These are phyloP conservation scores for Hypomontagnella submonticulosa DNA, from an alignment of 495 filamentous ascomycete species.

Conservation along the genomic window DNA sequence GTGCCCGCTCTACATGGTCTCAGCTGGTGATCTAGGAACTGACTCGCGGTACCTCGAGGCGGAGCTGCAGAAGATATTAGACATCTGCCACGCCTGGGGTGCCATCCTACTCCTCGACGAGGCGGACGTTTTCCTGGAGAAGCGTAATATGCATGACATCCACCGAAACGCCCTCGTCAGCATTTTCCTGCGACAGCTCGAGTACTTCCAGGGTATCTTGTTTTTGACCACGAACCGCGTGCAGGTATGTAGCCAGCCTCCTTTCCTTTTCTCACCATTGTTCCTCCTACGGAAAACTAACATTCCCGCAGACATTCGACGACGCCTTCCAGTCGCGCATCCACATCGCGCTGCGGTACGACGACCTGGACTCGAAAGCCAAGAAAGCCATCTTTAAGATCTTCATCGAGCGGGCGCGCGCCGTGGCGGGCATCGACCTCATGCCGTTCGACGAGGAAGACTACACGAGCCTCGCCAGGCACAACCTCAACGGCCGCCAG, in stretches of 20 bases:
- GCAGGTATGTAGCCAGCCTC: slow-evolving; percentile 63
- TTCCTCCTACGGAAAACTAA: slow-evolving; percentile 82
- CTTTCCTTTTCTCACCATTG: slow-evolving; percentile 77
- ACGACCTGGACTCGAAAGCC: slow-evolving; percentile 77
- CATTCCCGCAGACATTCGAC: slow-evolving; percentile 67
- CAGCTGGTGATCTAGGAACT: slow-evolving; percentile 65
- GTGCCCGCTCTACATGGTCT: slow-evolving; percentile 65
- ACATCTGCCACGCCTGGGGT: slow-evolving; percentile 63
- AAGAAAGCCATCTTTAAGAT: slow-evolving; percentile 88
- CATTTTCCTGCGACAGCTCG: slow-evolving; percentile 66
- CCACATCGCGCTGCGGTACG: slow-evolving; percentile 80
- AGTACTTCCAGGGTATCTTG: slow-evolving; percentile 68
- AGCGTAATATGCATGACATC: slow-evolving; percentile 62
- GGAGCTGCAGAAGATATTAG: slow-evolving; percentile 61
- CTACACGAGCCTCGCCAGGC: slow-evolving; percentile 71
- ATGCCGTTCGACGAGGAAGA: slow-evolving; percentile 75
- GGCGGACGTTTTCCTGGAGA: slow-evolving; percentile 75
- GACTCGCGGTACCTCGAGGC: slow-evolving; percentile 61
- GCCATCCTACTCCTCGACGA: slow-evolving; percentile 71
- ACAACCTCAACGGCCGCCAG: slow-evolving; percentile 89
- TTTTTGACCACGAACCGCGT: slow-evolving; percentile 71
- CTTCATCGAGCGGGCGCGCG: slow-evolving; percentile 76
- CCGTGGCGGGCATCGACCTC: slow-evolving; percentile 69
- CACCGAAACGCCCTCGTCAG: slow-evolving; percentile 66
- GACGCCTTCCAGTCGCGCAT: slow-evolving; percentile 71